Evolutionary conservation across 768 basidiomycete genomes (phyloP).

Genomic region (Ramaria sp.): DNA sequence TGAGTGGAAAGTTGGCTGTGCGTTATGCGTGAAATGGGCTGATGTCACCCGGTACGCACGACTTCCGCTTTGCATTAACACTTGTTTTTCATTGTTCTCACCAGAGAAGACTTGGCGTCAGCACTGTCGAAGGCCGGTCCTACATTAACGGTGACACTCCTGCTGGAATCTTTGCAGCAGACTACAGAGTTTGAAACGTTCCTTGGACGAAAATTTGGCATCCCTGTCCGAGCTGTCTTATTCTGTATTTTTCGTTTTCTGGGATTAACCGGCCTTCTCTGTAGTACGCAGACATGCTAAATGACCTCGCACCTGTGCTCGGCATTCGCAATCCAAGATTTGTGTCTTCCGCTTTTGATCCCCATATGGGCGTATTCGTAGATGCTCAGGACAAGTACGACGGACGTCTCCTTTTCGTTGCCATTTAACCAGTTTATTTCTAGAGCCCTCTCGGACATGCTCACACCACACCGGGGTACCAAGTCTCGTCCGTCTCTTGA

Average conservation of each 20-base stretch:
- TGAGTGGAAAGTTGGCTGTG: slow-evolving; percentile 79
- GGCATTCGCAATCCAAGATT: slow-evolving; percentile 45
- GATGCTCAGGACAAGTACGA: slow-evolving; percentile 90
- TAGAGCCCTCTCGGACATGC: slow-evolving; percentile 85
- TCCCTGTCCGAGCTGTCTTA: slow-evolving; percentile 37
- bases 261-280: background rate
- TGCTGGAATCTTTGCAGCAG: slow-evolving; percentile 80
- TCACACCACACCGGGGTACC: slow-evolving; percentile 62
- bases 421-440: background rate
- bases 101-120: slow-evolving; percentile 74
- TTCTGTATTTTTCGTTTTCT: background rate
- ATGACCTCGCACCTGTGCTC: slow-evolving; percentile 15
- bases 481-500: slow-evolving; percentile 65
- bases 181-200: slow-evolving; percentile 81
- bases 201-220: slow-evolving; percentile 74
- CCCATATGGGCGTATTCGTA: slow-evolving; percentile 86
- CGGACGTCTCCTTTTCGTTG: background rate
- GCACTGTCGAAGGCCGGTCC: slow-evolving; percentile 71
- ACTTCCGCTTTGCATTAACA: background rate
- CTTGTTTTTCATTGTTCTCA: background rate
- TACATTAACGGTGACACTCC: slow-evolving; percentile 59
- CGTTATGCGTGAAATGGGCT: slow-evolving; percentile 75
- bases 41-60: slow-evolving; percentile 71
- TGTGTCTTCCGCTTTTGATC: slow-evolving; percentile 86
- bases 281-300: slow-evolving; percentile 59